Conservation (phyloP, 331 rosid species). For the Stylosanthes scabra region DNA sequence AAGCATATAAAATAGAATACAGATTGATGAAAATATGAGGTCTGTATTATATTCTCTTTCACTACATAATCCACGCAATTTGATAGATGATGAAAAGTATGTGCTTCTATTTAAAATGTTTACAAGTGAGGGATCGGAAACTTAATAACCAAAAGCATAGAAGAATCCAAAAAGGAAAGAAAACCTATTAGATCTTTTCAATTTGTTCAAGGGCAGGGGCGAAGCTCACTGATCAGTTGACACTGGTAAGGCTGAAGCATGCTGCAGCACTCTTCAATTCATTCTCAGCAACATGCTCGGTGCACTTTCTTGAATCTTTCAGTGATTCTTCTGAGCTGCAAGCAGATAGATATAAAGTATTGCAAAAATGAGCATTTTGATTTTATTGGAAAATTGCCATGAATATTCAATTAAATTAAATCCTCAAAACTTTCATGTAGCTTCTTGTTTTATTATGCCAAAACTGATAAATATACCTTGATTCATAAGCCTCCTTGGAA, state of each 20-base stretch:
- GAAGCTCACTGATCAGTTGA: slow-evolving; percentile 49
- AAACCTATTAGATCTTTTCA: slow-evolving; percentile 36
- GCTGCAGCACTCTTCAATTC: slow-evolving; percentile 82
- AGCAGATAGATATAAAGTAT: slow-evolving; percentile 34
- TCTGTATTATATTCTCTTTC: slow-evolving; percentile 39
- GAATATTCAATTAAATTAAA: slow-evolving; percentile 11
- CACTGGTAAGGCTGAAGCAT: slow-evolving; percentile 76
- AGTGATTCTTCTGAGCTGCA: slow-evolving; percentile 76
- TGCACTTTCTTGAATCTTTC: slow-evolving; percentile 62
- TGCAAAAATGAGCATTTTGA: slow-evolving; percentile 26
- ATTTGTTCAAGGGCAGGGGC: slow-evolving; percentile 11
- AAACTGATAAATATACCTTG: slow-evolving; percentile 52
- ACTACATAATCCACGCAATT: slow-evolving; percentile 32
- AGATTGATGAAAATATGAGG: slow-evolving; percentile 21
- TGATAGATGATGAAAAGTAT: slow-evolving; percentile 35
- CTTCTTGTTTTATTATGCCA: background rate
- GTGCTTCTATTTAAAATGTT: slow-evolving; percentile 34
- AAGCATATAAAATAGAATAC: slow-evolving; percentile 2
- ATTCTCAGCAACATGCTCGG: slow-evolving; percentile 59
- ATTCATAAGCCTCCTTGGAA: slow-evolving; percentile 78
- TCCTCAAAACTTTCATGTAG: background rate
- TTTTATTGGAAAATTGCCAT: slow-evolving; percentile 11
- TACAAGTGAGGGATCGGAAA: slow-evolving; percentile 30
- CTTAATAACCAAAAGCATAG: slow-evolving; percentile 13
- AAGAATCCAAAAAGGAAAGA: slow-evolving; percentile 37